These are phyloP conservation scores for Neolentinus lepideus DNA, from an alignment of 1,284 basidiomycete species.

Conservation along the genomic window DNA sequence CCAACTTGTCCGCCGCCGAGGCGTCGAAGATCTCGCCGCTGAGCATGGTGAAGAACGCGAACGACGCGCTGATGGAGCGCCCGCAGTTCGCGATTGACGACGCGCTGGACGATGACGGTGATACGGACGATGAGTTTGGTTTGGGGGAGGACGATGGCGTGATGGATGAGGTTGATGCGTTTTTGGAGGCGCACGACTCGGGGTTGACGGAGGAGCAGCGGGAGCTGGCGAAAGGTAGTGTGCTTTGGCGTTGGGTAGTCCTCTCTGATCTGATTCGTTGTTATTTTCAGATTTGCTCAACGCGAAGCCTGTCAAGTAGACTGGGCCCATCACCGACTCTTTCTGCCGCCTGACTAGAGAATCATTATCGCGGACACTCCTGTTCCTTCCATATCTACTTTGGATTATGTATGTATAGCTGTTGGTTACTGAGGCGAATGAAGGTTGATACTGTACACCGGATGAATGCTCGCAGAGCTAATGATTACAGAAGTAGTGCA, in stretches of 20 bases:
- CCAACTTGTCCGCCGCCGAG: conserved; percentile 23
- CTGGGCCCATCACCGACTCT: not conserved
- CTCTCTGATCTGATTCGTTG: not conserved
- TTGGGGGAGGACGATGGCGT: conserved; percentile 64
- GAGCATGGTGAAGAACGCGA: conserved; percentile 70
- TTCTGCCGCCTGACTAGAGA: not conserved
- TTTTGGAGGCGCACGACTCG: conserved; percentile 85
- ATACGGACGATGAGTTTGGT: conserved; percentile 60
- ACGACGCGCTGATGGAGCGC: conserved; percentile 81
- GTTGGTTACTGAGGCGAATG: too few species aligned
- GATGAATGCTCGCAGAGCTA: too few species aligned
- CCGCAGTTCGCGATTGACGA: conserved; percentile 93
- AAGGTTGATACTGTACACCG: too few species aligned
- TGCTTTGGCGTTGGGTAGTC: not conserved
- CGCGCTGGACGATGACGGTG: conserved; percentile 78
- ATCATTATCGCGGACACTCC: not conserved
- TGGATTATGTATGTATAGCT: not conserved
- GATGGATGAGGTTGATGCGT: conserved; percentile 91
- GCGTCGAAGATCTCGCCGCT: conserved; percentile 37
- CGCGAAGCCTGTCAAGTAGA: conserved; percentile 51
- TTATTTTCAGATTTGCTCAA: conserved; percentile 46
- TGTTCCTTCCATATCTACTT: not conserved
- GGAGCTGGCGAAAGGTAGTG: conserved; percentile 67
- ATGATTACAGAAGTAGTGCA: not conserved
- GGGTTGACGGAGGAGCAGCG: conserved; percentile 82